Percentiles rank a stretch among this genome's conserved stretches.
Conservation (phyloP, 148 eudicot species). For the Oxyria digyna region DNA sequence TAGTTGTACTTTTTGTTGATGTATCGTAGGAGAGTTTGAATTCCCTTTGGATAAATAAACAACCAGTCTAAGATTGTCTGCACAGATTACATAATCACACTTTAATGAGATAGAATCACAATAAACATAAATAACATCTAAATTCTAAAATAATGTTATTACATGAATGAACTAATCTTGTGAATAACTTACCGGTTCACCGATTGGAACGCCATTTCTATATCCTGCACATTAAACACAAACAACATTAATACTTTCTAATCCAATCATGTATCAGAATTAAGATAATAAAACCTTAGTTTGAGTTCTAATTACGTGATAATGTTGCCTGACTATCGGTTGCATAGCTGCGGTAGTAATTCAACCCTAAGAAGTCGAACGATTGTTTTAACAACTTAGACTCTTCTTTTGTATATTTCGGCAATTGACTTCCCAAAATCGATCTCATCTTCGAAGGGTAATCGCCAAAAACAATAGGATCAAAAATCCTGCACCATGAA, state of each 20-base stretch:
- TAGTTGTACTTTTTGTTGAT: constrained; percentile 6
- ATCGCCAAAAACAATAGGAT: constrained; percentile 30
- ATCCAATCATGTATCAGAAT: neutral
- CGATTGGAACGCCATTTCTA: constrained; percentile 2
- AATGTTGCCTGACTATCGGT: constrained; percentile 15
- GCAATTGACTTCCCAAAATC: constrained; percentile 20
- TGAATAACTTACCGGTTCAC: constrained; percentile 5
- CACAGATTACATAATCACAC: neutral
- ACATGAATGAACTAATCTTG: neutral
- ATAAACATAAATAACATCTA: neutral
- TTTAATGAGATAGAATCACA: neutral
- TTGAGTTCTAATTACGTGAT: constrained; percentile 3
- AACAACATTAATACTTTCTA: neutral
- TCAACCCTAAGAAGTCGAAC: constrained; percentile 27
- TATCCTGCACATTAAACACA: neutral
- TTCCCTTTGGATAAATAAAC: constrained; percentile 11
- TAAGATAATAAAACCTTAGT: neutral
- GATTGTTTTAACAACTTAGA: constrained; percentile 24
- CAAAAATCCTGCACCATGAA: constrained; percentile 25
- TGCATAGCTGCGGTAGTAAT: constrained; percentile 22
- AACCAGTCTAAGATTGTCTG: constrained; percentile 6
- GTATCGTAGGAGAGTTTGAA: constrained; percentile 6
- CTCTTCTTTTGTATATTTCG: constrained; percentile 21
- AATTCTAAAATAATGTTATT: too few relatives aligned
- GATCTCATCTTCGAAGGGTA: constrained; percentile 23